A percentile compares a stretch with the other conserved stretches of the same genome.
Conservation (phyloP, 805 yeast species). For the Yarrowia alimentaria region DNA sequence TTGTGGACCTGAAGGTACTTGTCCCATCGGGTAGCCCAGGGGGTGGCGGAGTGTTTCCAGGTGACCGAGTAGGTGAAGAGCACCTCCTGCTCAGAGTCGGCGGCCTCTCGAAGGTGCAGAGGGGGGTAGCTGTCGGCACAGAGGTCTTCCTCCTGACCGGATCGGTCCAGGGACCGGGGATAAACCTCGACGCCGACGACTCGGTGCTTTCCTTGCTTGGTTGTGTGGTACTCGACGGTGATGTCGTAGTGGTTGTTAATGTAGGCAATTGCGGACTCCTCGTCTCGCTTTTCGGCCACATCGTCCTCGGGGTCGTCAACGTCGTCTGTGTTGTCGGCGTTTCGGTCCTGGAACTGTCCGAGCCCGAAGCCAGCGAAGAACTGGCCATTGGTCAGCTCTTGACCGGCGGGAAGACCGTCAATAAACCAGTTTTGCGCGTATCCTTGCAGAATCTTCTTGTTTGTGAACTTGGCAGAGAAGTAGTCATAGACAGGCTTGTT, state of each 20-base stretch:
- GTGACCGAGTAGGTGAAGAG: conserved; percentile 78
- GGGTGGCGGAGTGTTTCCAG: conserved; percentile 66
- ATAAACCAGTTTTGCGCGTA: conserved; percentile 89
- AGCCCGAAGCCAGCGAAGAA: conserved; percentile 82
- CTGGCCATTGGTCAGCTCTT: conserved; percentile 42
- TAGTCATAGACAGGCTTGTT: conserved; percentile 49
- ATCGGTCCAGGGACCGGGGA: conserved; percentile 55
- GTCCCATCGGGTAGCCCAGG: conserved; percentile 99
- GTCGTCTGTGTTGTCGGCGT: conserved; percentile 51
- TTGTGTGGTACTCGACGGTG: conserved; percentile 75
- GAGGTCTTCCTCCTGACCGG: conserved; percentile 39
- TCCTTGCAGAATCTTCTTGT: conserved; percentile 74
- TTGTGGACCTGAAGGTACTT: conserved; percentile 88
- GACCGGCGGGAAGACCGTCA: conserved; percentile 92
- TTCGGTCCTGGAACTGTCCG: conserved; percentile 44
- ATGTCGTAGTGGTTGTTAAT: conserved; percentile 81
- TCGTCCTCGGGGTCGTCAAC: conserved; percentile 50
- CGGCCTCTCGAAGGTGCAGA: conserved; percentile 43
- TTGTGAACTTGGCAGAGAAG: conserved; percentile 70
- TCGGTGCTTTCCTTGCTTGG: conserved; percentile 65
- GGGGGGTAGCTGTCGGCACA: conserved; percentile 35
- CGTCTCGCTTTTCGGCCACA: conserved; percentile 5
- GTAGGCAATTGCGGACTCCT: conserved; percentile 47
- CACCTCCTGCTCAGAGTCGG: conserved; percentile 56
- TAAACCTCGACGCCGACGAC: conserved; percentile 86